Base-by-base conservation (phyloP, 1,139 yeast genomes). In the Cylindricascospora bacillispora region DNA sequence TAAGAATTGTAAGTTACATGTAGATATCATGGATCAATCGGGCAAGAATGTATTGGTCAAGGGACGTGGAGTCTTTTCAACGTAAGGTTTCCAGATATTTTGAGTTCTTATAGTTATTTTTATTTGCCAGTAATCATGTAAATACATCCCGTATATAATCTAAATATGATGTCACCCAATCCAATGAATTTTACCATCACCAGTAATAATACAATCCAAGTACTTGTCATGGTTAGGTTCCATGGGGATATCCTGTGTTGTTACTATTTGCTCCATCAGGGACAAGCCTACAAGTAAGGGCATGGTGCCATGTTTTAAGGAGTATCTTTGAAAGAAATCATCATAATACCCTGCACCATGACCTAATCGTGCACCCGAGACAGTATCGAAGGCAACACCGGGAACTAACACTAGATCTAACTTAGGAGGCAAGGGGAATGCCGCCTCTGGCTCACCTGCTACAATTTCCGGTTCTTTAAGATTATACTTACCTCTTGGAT, bases 291-390 rank as follows among this genome's bases (percentile, higher is more conserved):
- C 54, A 0, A 52, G 37, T 17, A 51, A 15, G 5, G 57, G 56
- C 22, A 28, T 44, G 13, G 33, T 27, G 17, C 45, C 43, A 29
- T 44, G 40, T 12, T 44, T 41, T 22, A 44, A 30, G 44, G 73
- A 74, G 24, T 49, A 46, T 26, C 74, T 58, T 22, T 60, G 57
- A 23, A 83, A 62, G 49, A 71, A 86, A 41, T 76, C 82, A 52
- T 89, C 97, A 52, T 89, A 89, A 53, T 70, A 85, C 0, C 95
- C 98, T 7, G 77, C 92, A 1, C 98, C 98, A 51, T 85, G 94
- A 1, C 97, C 98, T 32, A 89, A 52, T 34, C 98, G 55, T 20
- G 62, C 58, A 29, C 75, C 70, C 6, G 36, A 45, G 6, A 43
- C 31, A 1, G 36, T 41, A 3, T 78, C 65, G 49, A 82, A 86